Evolutionary conservation across 441 rosid genomes (phyloP).

Genomic region (Isatis lusitanica): DNA sequence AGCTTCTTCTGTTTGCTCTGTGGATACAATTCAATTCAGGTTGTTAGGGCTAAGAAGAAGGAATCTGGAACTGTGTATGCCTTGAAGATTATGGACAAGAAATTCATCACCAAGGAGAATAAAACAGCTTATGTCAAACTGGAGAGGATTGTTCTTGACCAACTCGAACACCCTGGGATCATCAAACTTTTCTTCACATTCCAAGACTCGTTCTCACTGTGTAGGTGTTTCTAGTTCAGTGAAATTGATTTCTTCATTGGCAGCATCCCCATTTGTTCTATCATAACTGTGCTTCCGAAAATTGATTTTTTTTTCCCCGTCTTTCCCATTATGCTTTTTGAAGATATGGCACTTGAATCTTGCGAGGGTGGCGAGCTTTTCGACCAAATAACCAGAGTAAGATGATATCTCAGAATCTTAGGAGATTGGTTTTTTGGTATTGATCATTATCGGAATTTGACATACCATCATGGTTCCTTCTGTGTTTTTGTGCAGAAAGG

Average conservation of each 20-base stretch:
- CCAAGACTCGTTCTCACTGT: conserved; percentile 36
- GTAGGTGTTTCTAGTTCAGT: conserved; percentile 22
- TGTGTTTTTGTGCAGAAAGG: conserved; percentile 60
- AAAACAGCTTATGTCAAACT: conserved; percentile 96
- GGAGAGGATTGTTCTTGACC: conserved; percentile 60
- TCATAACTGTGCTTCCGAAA: background rate
- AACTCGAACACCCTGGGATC: conserved; percentile 38
- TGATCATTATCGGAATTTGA: conserved; percentile 5
- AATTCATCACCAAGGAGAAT: conserved; percentile 97
- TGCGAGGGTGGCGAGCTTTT: conserved; percentile 99
- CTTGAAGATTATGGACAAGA: conserved; percentile 99
- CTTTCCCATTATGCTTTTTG: background rate
- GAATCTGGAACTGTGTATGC: conserved; percentile 88
- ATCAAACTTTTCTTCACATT: conserved; percentile 40
- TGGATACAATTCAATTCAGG: conserved; percentile 46
- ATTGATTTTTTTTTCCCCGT: background rate
- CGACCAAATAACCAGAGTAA: conserved; percentile 96
- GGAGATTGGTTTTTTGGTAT: background rate
- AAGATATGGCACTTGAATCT: conserved; percentile 99
- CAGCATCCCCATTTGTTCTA: background rate
- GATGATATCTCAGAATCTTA: conserved; percentile 22
- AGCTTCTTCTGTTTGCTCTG: background rate
- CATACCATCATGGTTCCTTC: background rate
- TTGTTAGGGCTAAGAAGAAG: conserved; percentile 95
- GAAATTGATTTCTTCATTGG: conserved; percentile 46